phyloP scores from a whole-genome alignment of 2,329 filamentous ascomycete genomes.

The Fusarium graminum region DNA sequence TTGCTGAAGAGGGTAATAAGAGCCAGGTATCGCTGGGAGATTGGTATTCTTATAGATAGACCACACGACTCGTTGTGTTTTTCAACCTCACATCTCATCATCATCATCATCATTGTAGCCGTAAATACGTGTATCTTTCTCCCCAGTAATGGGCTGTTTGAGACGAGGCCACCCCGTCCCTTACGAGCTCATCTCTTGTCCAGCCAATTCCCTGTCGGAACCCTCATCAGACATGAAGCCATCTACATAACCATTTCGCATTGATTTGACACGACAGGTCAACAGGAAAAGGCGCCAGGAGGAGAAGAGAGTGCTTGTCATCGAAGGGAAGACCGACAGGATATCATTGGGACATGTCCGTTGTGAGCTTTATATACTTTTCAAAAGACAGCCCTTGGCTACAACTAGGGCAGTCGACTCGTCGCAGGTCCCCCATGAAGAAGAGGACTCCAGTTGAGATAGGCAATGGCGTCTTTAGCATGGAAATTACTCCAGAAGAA shows the following conservation, averaged over 20 bases:
- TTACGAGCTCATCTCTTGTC: not conserved
- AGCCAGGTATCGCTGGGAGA: not conserved
- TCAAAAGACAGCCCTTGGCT: not conserved
- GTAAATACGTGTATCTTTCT: not conserved
- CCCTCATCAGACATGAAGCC: not conserved
- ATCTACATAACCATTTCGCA: not conserved
- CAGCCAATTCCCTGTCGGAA: not conserved
- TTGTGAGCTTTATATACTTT: not conserved
- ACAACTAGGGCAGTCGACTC: too few species aligned
- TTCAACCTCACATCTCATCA: not conserved
- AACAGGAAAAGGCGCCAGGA: not conserved
- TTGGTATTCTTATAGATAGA: slow-evolving; percentile 7
- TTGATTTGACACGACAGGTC: not conserved
- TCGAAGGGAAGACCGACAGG: not conserved
- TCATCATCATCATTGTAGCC: not conserved
- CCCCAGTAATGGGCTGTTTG: not conserved
- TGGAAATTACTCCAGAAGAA: too few species aligned
- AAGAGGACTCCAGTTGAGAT: too few species aligned
- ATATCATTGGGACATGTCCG: not conserved
- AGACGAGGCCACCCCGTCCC: not conserved
- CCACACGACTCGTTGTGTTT: not conserved
- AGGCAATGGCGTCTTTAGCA: too few species aligned
- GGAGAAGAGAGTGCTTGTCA: not conserved
- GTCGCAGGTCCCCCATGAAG: too few species aligned
- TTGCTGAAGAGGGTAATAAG: not conserved